Evolutionary conservation across 129 eudicot genomes (phyloP).

Genomic region (Flaveria linearis): DNA sequence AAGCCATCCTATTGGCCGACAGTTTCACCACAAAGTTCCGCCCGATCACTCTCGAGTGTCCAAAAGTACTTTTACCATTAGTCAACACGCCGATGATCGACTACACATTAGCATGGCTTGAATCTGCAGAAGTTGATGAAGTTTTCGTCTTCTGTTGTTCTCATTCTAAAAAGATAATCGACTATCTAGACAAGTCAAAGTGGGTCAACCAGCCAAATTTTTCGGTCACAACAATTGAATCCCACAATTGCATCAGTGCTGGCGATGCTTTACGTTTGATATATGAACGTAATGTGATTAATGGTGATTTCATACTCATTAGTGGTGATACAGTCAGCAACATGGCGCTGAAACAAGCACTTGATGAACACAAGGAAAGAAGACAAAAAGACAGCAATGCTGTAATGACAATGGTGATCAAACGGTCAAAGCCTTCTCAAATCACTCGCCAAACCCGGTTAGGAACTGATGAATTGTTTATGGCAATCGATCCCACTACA

Average conservation of each 20-base stretch:
- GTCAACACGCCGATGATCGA: conserved; percentile 95
- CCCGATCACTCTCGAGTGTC: conserved; percentile 95
- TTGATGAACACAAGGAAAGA: conserved; percentile 88
- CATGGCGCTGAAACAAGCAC: conserved; percentile 78
- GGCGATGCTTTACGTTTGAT: conserved; percentile 95
- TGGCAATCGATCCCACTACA: conserved; percentile 82
- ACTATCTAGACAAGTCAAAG: conserved; percentile 63
- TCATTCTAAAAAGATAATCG: conserved; percentile 80
- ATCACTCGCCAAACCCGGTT: conserved; percentile 84
- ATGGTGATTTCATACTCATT: conserved; percentile 91
- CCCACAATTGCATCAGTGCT: conserved; percentile 74
- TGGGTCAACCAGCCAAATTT: conserved; percentile 83
- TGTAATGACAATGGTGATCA: conserved; percentile 95
- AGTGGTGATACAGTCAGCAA: conserved; percentile 97
- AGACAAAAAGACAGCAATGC: conserved; percentile 76
- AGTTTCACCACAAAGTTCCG: conserved; percentile 87
- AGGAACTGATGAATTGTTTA: conserved; percentile 89
- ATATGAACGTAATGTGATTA: conserved; percentile 79
- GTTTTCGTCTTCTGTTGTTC: conserved; percentile 93
- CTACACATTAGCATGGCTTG: conserved; percentile 95
- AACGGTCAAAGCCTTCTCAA: conserved; percentile 77
- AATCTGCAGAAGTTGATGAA: conserved; percentile 86
- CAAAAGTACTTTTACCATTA: conserved; percentile 75
- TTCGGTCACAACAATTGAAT: conserved; percentile 75
- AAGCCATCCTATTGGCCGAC: conserved; percentile 90